These are phyloP conservation scores for Aaosphaeria pasadenensis DNA, from an alignment of 2,329 filamentous ascomycete genomes.

Conservation along the genomic window DNA sequence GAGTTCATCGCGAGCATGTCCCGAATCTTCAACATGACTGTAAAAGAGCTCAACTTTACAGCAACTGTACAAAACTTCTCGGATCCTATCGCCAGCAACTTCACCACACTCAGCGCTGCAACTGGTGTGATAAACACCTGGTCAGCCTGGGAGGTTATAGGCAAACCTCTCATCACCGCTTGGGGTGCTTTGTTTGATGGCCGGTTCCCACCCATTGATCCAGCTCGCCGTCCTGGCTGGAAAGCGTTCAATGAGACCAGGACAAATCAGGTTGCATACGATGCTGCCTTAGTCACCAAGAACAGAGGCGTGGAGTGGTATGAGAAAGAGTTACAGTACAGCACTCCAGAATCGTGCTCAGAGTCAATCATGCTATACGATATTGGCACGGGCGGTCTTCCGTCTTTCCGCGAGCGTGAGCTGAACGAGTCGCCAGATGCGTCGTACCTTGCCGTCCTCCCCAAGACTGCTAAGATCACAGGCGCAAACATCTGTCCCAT, in stretches of 20 bases:
- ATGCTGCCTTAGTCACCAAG: constrained; percentile 23
- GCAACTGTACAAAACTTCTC: constrained; percentile 26
- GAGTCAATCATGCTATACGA: constrained; percentile 43
- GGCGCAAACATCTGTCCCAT: constrained; percentile 36
- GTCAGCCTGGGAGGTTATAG: constrained; percentile 33
- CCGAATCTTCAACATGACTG: constrained; percentile 35
- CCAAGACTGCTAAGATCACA: constrained; percentile 25
- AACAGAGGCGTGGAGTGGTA: constrained; percentile 37
- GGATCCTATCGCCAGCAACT: constrained; percentile 23
- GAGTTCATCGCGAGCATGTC: constrained; percentile 36
- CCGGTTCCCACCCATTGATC: constrained; percentile 40
- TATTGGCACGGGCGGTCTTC: constrained; percentile 42
- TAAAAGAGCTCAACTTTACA: constrained; percentile 38
- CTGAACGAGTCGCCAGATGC: constrained; percentile 31
- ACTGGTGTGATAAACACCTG: constrained; percentile 30
- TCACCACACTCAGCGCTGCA: constrained; percentile 27
- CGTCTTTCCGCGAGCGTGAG: constrained; percentile 37
- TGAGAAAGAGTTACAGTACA: constrained; percentile 35
- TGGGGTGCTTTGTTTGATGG: constrained; percentile 36
- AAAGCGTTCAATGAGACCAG: constrained; percentile 20
- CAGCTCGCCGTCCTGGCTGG: constrained; percentile 31
- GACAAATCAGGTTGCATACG: constrained; percentile 14
- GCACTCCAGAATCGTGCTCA: constrained; percentile 38
- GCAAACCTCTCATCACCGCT: constrained; percentile 26
- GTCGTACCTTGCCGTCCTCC: constrained; percentile 30